Percentiles rank a stretch among this genome's conserved stretches.
phyloP scores from a whole-genome alignment of 192 early-diverging fungal genomes.

The Allomyces macrogynus region DNA sequence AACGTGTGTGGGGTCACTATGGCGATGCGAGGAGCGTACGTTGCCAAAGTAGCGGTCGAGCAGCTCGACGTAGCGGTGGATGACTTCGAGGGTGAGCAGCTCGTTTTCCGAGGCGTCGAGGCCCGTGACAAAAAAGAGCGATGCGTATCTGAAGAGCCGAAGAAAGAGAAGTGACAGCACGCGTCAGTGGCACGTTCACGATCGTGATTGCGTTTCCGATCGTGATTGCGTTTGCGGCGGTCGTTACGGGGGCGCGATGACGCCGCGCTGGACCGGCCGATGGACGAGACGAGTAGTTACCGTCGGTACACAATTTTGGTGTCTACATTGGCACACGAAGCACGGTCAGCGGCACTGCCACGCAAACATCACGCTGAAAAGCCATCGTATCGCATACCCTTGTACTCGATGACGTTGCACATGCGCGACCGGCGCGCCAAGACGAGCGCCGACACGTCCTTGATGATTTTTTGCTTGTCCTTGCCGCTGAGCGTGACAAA shows the following conservation, averaged over 20 bases:
- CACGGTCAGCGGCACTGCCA: not conserved
- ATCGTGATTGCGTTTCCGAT: not conserved
- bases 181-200: too few relatives aligned
- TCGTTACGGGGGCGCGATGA: too few relatives aligned
- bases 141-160: conserved; percentile 89
- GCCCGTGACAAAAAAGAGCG: conserved; percentile 90
- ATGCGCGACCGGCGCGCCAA: conserved; percentile 73
- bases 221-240: too few relatives aligned
- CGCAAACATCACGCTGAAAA: conserved; percentile 3
- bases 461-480: conserved; percentile 85
- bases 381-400: conserved; percentile 37
- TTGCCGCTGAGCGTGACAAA: conserved; percentile 55
- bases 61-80: conserved; percentile 95
- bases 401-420: conserved; percentile 97
- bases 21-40: too few relatives aligned
- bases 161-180: not conserved
- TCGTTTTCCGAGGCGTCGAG: conserved; percentile 86
- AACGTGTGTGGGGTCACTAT: too few relatives aligned
- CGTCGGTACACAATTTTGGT: conserved; percentile 40
- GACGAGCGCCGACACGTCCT: conserved; percentile 81
- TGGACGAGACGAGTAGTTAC: conserved; percentile 10
- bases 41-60: conserved; percentile 95
- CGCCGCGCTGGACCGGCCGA: too few relatives aligned
- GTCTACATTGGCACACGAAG: conserved; percentile 11
- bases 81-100: conserved; percentile 77